Percentiles rank a stretch among this genome's conserved stretches.
phyloP scores from a whole-genome alignment of 164 flowering plant genomes.

The Cinnamomum micranthum region DNA sequence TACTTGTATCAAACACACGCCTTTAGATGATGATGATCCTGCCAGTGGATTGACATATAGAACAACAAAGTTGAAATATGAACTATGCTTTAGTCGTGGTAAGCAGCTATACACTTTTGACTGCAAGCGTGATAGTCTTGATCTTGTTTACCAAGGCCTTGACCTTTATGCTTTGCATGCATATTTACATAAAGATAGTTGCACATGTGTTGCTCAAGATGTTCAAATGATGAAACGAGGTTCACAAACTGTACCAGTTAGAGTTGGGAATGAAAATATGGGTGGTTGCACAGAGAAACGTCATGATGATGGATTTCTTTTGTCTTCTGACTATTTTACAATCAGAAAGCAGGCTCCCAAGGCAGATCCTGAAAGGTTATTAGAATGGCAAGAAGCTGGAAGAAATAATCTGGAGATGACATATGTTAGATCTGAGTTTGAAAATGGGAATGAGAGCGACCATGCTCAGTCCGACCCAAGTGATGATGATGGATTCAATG shows the following conservation, averaged over 20 bases:
- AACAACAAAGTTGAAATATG: conserved; percentile 76
- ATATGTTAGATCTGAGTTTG: conserved; percentile 90
- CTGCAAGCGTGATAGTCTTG: conserved; percentile 82
- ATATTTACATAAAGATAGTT: conserved; percentile 49
- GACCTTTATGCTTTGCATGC: conserved; percentile 81
- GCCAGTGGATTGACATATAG: conserved; percentile 84
- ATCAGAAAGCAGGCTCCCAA: conserved; percentile 93
- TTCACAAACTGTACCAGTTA: conserved; percentile 49
- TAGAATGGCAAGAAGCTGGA: conserved; percentile 98
- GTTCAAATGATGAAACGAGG: conserved; percentile 48
- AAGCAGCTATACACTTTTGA: conserved; percentile 88
- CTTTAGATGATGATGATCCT: conserved; percentile 89
- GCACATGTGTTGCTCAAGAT: conserved; percentile 42
- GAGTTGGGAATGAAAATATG: conserved; percentile 44
- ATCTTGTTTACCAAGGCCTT: conserved; percentile 92
- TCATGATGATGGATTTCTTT: conserved; percentile 84
- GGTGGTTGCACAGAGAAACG: conserved; percentile 52
- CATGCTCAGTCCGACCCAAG: conserved; percentile 84
- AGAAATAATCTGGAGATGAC: conserved; percentile 84
- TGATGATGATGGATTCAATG: conserved; percentile 99
- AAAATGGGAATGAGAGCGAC: conserved; percentile 92
- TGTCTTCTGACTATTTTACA: conserved; percentile 94
- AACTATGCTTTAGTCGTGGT: conserved; percentile 74
- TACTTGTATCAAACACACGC: conserved; percentile 61
- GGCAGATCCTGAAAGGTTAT: conserved; percentile 82